Conservation (phyloP, 2,329 filamentous ascomycete genomes). For the Bertia moriformis region DNA sequence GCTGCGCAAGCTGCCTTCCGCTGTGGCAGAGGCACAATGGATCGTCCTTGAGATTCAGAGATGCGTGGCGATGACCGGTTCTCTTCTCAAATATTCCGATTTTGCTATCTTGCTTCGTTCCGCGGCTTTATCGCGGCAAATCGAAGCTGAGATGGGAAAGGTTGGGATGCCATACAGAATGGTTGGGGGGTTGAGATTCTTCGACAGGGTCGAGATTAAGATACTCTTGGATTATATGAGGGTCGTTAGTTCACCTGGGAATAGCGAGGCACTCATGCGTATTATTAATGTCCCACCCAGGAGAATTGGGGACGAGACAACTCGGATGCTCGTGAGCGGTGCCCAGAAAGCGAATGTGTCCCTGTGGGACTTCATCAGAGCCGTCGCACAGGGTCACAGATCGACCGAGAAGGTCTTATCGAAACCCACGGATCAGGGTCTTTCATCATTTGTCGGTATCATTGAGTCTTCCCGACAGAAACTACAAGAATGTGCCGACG, state of each 20-base stretch:
- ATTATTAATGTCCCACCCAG: constrained; percentile 53
- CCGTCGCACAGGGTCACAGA: background rate
- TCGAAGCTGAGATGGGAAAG: constrained; percentile 52
- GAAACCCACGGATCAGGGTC: background rate
- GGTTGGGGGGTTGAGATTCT: constrained; percentile 54
- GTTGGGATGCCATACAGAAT: constrained; percentile 56
- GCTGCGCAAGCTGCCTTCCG: constrained; percentile 42
- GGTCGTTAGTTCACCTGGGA: constrained; percentile 48
- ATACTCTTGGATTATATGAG: constrained; percentile 53
- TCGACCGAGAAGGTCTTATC: background rate
- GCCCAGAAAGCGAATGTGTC: constrained; percentile 36
- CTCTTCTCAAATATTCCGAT: constrained; percentile 41
- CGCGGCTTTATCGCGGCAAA: constrained; percentile 44
- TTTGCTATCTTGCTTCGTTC: constrained; percentile 54
- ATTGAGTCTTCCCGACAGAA: background rate
- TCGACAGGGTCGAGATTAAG: constrained; percentile 55
- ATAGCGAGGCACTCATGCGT: constrained; percentile 50
- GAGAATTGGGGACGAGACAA: constrained; percentile 46
- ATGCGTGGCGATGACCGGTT: constrained; percentile 40
- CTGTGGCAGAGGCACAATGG: constrained; percentile 51
- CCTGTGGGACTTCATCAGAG: constrained; percentile 45
- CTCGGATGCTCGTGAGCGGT: constrained; percentile 42
- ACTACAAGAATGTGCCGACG: background rate
- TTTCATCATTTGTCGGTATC: background rate
- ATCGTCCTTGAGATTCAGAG: constrained; percentile 51